These are phyloP conservation scores for Trifolium dubium DNA, from an alignment of 306 rosid genomes.

Conservation along the genomic window DNA sequence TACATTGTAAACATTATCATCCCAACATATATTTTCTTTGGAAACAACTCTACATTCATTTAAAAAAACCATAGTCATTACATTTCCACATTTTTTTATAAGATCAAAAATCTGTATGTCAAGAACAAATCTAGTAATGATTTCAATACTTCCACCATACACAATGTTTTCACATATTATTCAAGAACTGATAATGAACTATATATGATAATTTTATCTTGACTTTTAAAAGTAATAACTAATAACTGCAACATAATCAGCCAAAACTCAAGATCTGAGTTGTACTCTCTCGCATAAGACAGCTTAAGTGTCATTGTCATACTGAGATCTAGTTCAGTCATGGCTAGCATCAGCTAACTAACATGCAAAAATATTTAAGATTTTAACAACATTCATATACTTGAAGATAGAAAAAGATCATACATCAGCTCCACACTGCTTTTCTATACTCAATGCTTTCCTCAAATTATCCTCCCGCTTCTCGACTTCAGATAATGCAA, in stretches of 20 bases:
- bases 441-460: slow-evolving; percentile 66
- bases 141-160: background rate
- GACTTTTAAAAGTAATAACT: background rate
- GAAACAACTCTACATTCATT: background rate
- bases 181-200: background rate
- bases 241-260: background rate
- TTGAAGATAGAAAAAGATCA: slow-evolving; percentile 38
- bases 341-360: background rate
- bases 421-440: slow-evolving; percentile 76
- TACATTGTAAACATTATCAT: background rate
- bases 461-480: slow-evolving; percentile 76
- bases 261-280: background rate
- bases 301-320: background rate
- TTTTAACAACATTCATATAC: background rate
- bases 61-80: background rate
- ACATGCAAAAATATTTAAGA: background rate
- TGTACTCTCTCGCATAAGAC: background rate
- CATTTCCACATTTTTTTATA: background rate
- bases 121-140: background rate
- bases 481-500: slow-evolving; percentile 73
- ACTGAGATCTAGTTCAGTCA: slow-evolving; percentile 2
- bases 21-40: background rate
- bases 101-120: background rate
- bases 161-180: background rate
- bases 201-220: background rate